These are phyloP conservation scores for Geranomyces michiganensis DNA, from an alignment of 192 early-diverging fungal genomes.

Conservation along the genomic window DNA sequence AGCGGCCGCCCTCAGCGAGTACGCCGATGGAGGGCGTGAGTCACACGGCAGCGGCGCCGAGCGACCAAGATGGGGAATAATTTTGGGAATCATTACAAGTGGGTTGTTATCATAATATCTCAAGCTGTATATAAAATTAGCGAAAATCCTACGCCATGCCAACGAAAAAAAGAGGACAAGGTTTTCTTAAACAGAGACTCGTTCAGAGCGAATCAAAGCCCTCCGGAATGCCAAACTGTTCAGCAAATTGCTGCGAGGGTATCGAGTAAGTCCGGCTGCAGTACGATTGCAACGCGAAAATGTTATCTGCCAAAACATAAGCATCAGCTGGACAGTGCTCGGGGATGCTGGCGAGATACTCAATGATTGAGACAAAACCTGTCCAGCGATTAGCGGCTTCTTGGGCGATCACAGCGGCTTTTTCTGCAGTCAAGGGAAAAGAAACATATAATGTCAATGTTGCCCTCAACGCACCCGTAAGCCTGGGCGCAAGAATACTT, in stretches of 20 bases:
- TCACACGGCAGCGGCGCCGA: too few relatives aligned
- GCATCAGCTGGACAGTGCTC: neutral
- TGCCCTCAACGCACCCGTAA: neutral
- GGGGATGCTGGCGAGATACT: neutral
- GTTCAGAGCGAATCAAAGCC: conserved; percentile 66
- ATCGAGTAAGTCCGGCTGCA: conserved; percentile 71
- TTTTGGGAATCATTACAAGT: too few relatives aligned
- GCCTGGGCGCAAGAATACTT: too few relatives aligned
- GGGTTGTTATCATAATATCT: too few relatives aligned
- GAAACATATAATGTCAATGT: neutral
- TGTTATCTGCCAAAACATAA: conserved; percentile 61
- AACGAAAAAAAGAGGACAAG: too few relatives aligned
- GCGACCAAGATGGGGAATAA: too few relatives aligned
- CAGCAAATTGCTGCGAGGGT: conserved; percentile 36
- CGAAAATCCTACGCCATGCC: too few relatives aligned
- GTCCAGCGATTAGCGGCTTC: conserved; percentile 87
- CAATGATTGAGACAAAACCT: conserved; percentile 44
- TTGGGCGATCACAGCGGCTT: conserved; percentile 59
- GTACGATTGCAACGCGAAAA: conserved; percentile 81
- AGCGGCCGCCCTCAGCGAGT: too few relatives aligned
- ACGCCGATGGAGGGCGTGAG: too few relatives aligned
- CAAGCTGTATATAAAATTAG: too few relatives aligned
- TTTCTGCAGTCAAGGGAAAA: too few relatives aligned
- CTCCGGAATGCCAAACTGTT: conserved; percentile 72
- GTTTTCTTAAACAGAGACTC: too few relatives aligned